phyloP scores from a whole-genome alignment of 1,284 basidiomycete species.

The Phlebopus sp. region DNA sequence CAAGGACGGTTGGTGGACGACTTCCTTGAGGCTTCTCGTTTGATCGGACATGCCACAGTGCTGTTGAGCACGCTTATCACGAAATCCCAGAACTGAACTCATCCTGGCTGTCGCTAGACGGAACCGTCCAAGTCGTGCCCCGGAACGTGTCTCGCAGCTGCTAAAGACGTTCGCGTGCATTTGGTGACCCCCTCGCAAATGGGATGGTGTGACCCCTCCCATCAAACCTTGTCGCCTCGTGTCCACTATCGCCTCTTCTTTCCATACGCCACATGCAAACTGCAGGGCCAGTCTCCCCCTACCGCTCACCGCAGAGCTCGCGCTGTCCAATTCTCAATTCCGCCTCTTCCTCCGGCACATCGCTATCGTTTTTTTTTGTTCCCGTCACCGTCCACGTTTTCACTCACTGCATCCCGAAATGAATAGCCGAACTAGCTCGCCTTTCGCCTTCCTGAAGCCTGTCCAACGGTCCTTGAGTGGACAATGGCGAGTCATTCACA shows the following conservation, averaged over 20 bases:
- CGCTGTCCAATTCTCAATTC: too few species aligned
- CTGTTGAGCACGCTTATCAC: too few species aligned
- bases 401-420: not conserved
- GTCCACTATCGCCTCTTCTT: constrained; percentile 12
- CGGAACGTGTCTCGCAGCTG: constrained; percentile 23
- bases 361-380: not conserved
- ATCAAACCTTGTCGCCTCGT: constrained; percentile 33
- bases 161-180: not conserved
- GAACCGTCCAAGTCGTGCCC: constrained; percentile 22
- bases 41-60: too few species aligned
- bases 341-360: not conserved
- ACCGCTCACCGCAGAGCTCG: too few species aligned
- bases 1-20: constrained; percentile 19
- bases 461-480: constrained; percentile 20
- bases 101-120: constrained; percentile 1
- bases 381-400: constrained; percentile 2
- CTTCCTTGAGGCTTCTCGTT: constrained; percentile 15
- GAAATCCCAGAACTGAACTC: too few species aligned
- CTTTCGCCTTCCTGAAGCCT: not conserved
- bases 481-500: constrained; percentile 14
- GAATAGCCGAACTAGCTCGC: constrained; percentile 12
- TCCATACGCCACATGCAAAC: constrained; percentile 18
- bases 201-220: constrained; percentile 3
- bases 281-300: not conserved
- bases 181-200: constrained; percentile 10